These are phyloP conservation scores for Gypsophila paniculata DNA, from an alignment of 179 eudicot species.

Conservation along the genomic window DNA sequence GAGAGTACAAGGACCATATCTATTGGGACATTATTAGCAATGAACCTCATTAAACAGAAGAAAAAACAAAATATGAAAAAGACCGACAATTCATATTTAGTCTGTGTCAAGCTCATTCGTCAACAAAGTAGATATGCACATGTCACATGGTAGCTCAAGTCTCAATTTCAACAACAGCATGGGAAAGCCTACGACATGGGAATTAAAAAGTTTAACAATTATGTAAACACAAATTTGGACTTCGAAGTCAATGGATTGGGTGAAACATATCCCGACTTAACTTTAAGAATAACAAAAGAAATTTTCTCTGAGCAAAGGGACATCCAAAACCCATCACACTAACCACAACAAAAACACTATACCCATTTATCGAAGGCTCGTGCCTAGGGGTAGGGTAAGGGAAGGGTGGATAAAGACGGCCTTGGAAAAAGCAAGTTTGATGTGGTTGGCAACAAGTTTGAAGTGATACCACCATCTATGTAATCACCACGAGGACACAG, in stretches of 20 bases:
- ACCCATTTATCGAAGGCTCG: too few relatives aligned
- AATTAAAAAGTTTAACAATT: neutral
- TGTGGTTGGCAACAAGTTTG: slow-evolving; percentile 2
- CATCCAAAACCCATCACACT: too few relatives aligned
- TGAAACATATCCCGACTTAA: too few relatives aligned
- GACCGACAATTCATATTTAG: neutral
- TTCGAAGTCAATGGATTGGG: too few relatives aligned
- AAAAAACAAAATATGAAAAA: neutral
- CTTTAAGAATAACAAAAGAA: too few relatives aligned
- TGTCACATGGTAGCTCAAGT: too few relatives aligned
- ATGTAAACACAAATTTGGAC: too few relatives aligned
- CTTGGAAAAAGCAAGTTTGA: neutral
- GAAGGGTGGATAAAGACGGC: too few relatives aligned
- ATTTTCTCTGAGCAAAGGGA: too few relatives aligned
- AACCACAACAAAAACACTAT: too few relatives aligned
- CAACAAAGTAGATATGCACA: neutral
- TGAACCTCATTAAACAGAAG: neutral
- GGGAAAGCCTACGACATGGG: neutral
- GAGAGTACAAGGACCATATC: neutral
- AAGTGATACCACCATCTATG: neutral
- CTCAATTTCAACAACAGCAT: neutral
- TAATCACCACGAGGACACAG: neutral
- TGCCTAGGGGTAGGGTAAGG: too few relatives aligned
- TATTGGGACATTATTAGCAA: neutral
- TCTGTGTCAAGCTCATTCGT: neutral